Conservation (phyloP, 305 asterid species). For the Fraxinus velutina region DNA sequence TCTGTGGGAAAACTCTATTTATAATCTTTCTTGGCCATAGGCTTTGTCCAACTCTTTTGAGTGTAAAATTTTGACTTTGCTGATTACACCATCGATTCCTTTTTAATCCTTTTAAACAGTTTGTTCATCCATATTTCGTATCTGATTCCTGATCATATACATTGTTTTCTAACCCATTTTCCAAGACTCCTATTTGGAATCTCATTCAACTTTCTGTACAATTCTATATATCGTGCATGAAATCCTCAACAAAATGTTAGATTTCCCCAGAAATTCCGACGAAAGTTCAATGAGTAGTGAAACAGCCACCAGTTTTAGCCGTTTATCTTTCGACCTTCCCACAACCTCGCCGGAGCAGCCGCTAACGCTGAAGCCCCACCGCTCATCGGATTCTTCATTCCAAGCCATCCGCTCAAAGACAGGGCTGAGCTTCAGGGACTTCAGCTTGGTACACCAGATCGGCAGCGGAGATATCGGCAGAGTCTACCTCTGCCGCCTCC, state of each 20-base stretch:
- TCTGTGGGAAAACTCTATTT: neutral
- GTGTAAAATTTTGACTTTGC: constrained; percentile 27
- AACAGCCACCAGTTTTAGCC: constrained; percentile 48
- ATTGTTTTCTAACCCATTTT: constrained; percentile 11
- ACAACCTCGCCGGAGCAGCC: constrained; percentile 50
- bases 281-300: constrained; percentile 63
- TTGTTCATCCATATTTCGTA: constrained; percentile 11
- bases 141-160: constrained; percentile 26
- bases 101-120: constrained; percentile 18
- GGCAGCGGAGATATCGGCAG: constrained; percentile 86
- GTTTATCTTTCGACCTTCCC: constrained; percentile 59
- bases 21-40: neutral
- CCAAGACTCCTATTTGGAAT: neutral
- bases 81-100: constrained; percentile 2
- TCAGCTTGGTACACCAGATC: constrained; percentile 69
- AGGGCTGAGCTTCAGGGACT: constrained; percentile 55
- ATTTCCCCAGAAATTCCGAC: constrained; percentile 29
- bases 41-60: constrained; percentile 13
- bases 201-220: neutral
- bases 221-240: constrained; percentile 4
- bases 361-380: constrained; percentile 54
- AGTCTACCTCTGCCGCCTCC: constrained; percentile 70
- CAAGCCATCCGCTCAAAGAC: constrained; percentile 39
- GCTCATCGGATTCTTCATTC: constrained; percentile 74
- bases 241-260: constrained; percentile 31